Evolutionary conservation across 2,329 filamentous ascomycete genomes (phyloP).

Genomic region (Colletotrichum musicola): DNA sequence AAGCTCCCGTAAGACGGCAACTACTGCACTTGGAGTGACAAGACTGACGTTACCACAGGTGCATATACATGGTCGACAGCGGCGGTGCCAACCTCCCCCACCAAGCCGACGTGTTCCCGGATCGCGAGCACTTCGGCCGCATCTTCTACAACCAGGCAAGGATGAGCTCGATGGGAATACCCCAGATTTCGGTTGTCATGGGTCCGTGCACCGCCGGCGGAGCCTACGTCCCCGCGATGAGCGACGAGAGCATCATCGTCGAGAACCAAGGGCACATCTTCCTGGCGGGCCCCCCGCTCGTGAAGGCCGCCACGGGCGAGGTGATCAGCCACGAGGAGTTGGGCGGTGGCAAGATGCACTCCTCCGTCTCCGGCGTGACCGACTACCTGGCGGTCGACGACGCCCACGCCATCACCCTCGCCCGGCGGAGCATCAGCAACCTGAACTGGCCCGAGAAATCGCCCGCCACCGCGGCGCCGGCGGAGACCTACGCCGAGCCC

Average conservation of each 20-base stretch:
- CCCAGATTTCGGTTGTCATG: slow-evolving; percentile 96
- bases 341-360: slow-evolving; percentile 90
- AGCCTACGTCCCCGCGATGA: slow-evolving; percentile 97
- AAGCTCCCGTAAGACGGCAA: slow-evolving; percentile 70
- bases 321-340: slow-evolving; percentile 91
- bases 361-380: slow-evolving; percentile 90
- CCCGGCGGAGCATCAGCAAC: slow-evolving; percentile 85
- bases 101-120: slow-evolving; percentile 95
- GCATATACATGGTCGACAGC: slow-evolving; percentile 96
- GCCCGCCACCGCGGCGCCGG: slow-evolving; percentile 52
- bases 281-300: slow-evolving; percentile 91
- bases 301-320: slow-evolving; percentile 96
- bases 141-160: slow-evolving; percentile 99
- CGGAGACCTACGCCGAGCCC: slow-evolving; percentile 74
- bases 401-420: slow-evolving; percentile 89
- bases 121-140: slow-evolving; percentile 93
- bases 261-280: slow-evolving; percentile 97
- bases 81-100: slow-evolving; percentile 95
- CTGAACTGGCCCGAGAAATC: slow-evolving; percentile 82
- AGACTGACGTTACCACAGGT: slow-evolving; percentile 57
- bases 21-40: background rate
- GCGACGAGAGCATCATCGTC: slow-evolving; percentile 97
- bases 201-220: slow-evolving; percentile 96
- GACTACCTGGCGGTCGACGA: slow-evolving; percentile 97
- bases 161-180: slow-evolving; percentile 90